Percentiles rank a stretch among this genome's conserved stretches.
phyloP scores from a whole-genome alignment of 441 rosid species.

The Euphorbia schlechtendalii region DNA sequence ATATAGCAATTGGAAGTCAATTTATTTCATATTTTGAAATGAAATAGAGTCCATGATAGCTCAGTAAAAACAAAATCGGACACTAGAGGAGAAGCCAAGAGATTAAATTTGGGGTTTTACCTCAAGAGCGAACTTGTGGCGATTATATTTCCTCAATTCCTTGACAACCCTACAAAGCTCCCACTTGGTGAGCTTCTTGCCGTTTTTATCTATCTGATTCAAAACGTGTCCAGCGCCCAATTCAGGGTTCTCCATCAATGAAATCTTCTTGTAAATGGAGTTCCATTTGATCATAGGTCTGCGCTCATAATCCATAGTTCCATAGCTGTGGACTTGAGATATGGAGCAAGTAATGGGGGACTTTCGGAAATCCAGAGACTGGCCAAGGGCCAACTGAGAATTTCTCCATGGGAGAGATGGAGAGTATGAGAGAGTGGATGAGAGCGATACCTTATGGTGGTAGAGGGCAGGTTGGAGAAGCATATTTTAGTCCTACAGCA shows the following conservation, averaged over 20 bases:
- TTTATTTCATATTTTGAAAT: not conserved
- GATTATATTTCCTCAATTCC: conserved; percentile 85
- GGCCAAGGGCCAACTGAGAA: conserved; percentile 20
- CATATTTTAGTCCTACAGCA: conserved; percentile 21
- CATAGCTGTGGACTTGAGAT: conserved; percentile 67
- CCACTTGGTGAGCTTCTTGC: conserved; percentile 75
- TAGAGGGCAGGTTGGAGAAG: conserved; percentile 46
- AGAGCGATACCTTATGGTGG: conserved; percentile 37
- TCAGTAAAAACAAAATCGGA: not conserved
- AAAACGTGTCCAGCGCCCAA: conserved; percentile 59
- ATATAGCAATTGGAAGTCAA: not conserved
- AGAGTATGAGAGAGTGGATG: conserved; percentile 39
- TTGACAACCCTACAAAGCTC: conserved; percentile 88
- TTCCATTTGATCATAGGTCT: conserved; percentile 78
- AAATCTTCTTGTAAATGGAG: conserved; percentile 58
- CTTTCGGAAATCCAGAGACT: conserved; percentile 22
- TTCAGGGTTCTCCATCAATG: conserved; percentile 75
- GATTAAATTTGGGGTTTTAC: conserved; percentile 25
- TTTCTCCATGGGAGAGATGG: conserved; percentile 24
- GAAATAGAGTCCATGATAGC: not conserved
- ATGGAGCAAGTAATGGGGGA: conserved; percentile 44
- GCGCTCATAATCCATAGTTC: conserved; percentile 72
- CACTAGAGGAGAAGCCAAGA: not conserved
- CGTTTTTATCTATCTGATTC: conserved; percentile 62
- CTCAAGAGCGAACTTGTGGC: conserved; percentile 77